phyloP scores from a whole-genome alignment of 2,329 filamentous ascomycete species.

The Dactylellina parvicollis region DNA sequence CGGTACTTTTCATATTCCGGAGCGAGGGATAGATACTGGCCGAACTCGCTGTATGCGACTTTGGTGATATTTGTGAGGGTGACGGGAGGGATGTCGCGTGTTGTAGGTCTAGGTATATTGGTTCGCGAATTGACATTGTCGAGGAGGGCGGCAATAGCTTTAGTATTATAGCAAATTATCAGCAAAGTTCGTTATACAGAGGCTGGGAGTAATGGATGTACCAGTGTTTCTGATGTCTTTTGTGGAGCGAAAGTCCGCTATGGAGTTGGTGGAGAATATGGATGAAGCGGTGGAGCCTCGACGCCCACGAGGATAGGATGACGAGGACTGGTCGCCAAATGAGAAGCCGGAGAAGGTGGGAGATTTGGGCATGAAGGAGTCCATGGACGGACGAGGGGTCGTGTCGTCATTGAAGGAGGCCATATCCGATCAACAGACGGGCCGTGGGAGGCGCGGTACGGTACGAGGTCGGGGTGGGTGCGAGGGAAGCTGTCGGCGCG shows the following conservation, averaged over 20 bases:
- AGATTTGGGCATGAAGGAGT: conserved; percentile 42
- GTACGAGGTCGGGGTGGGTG: background rate
- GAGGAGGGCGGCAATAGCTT: conserved; percentile 91
- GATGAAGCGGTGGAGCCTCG: conserved; percentile 88
- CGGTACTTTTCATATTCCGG: conserved; percentile 90
- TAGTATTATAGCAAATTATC: conserved; percentile 47
- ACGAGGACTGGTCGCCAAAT: conserved; percentile 33
- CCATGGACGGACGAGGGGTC: conserved; percentile 44
- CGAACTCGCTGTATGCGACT: conserved; percentile 81
- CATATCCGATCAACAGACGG: conserved; percentile 30
- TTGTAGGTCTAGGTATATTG: conserved; percentile 85
- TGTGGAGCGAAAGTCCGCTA: conserved; percentile 22
- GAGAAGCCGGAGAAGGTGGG: conserved; percentile 46
- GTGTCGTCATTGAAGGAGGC: conserved; percentile 29
- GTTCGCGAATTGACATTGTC: conserved; percentile 76
- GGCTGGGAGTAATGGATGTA: background rate
- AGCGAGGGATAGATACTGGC: conserved; percentile 83
- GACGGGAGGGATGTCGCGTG: conserved; percentile 91
- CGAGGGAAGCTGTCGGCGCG: conserved; percentile 6
- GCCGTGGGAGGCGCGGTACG: background rate
- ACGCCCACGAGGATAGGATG: conserved; percentile 61
- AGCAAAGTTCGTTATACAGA: background rate
- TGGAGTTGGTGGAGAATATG: conserved; percentile 70
- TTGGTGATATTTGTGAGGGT: conserved; percentile 86
- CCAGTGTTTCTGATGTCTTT: conserved; percentile 36